Evolutionary conservation across 2,329 filamentous ascomycete species (phyloP), one percentile per base, ranked within the genome.

Genomic region (Seiridium cupressi): DNA sequence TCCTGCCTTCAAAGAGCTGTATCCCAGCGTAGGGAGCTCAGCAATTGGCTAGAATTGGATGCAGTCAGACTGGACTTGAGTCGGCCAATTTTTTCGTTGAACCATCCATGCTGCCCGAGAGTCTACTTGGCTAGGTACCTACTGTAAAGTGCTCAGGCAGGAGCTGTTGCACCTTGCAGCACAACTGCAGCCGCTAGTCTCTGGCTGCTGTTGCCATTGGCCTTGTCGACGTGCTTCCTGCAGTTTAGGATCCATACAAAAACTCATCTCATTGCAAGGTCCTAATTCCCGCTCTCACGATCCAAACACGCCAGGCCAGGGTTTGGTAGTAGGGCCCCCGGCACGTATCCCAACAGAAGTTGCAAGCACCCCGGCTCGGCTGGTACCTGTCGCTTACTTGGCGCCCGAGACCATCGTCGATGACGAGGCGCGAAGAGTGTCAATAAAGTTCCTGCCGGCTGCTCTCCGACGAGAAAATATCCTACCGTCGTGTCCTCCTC

Each of bases 371-470:
- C 49, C 31, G 32, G 26, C 18, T 18, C 7, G 11, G 49, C 38
- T 34, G n/a, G 31, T 53, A 53, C 31, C 49, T 53, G 49, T 35
- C 49, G 49, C 49, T 53, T 53, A 53, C 49, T 38, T 53, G 49
- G 31, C 49, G 49, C 18, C 10, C 31, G 32, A 53, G 8, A n/a
- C 38, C 51, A 55, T 55, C 51, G 51, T 55, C 51, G 51, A 55
- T 55, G 51, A 55, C 51, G 40, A 55, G 51, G 18, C 36, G 35
- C 51, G 26, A 44, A 55, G n/a, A 9, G 18, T 38, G 31, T 42
- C n/a, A 55, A 55, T 55, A 55, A 44, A 55, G 51, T 44, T 55
- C 51, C 51, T 44, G 36, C 18, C 11, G 42, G 51, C 51, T 55
- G 51, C 51, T 31, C 51, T 11, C 51, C 18, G 31, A 10, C 34